Evolutionary conservation across 169 alveolate genomes (phyloP), one percentile per base, ranked within the genome.

Genomic region (Eimeria acervulina): DNA sequence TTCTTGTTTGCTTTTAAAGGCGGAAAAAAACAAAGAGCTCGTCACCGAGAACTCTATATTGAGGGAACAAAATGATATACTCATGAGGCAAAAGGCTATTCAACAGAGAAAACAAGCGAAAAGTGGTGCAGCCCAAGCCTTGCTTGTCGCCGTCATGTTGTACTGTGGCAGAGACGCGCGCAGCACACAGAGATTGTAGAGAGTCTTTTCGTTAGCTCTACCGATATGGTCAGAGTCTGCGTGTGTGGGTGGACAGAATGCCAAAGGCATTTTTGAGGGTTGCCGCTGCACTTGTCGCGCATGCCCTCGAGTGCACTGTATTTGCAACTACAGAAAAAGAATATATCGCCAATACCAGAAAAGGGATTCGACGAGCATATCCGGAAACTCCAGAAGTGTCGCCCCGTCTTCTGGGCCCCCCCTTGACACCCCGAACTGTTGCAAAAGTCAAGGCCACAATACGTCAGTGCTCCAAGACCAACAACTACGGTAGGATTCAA

Each of bases 361-460:
- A 83, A 42, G 91, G 91, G 26, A 23, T 0, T 47, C 52, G 44
- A 7, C 10, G 31, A 33, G 76, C 76, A 26, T 33, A 28, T 61
- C 38, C n/a, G 42, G 74, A 61, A 36, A 68, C 93, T 13, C 93
- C 93, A 59, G 93, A 87, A 36, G 93, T 61, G 17, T 87, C 81
- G 2, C 93, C 93, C 28, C 78, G 93, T 63, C 63, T 59, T 10
- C 63, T 52, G 26, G 81, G 93, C 10, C 81, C 78, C 61, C 78
- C 81, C 15, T n/a, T 87, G 10, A 87, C 93, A 26, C 93, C 93
- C 83, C 23, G 81, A 26, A 87, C 93, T 7, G 66, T 87, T 36
- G 93, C 93, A 61, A 87, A 87, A 61, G 93, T 61, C 55, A 87
- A 87, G 81, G 93, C 93, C n/a, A 33, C 17, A 59, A 59, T 55